Base-by-base conservation (phyloP, 345 rosid genomes). In the Anacardium occidentale region DNA sequence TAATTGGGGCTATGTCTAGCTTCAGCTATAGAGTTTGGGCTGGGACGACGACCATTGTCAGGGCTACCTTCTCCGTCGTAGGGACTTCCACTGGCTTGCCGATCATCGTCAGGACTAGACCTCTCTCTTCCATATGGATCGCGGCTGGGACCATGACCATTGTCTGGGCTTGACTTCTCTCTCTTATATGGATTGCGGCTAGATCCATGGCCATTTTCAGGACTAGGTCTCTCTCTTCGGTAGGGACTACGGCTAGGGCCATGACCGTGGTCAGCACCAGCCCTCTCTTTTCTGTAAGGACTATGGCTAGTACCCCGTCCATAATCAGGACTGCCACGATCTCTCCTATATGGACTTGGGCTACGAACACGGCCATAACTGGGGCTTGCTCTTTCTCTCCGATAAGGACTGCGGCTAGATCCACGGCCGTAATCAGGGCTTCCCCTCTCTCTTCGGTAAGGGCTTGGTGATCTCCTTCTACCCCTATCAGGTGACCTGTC, bases 371-470 rank as follows among this genome's bases (percentile, higher is more conserved):
- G 90, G n/a, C 93, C 94, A 81, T 91, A 91, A 69, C 88, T 89
- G 75, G 94, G 94, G 75, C 97, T 91, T 26, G 74, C 87, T 77
- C 96, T 86, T 53, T 85, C 93, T 70, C 82, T 88, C 26, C 75
- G 69, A 76, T 84, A 74, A 47, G 85, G 85, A 70, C 83, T 82
- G 12, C 85, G 95, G 78, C 90, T 89, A 64, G 85, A 78, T 53
- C 96, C 96, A 74, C 84, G 92, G 8, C 98, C 98, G 80, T 95
- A 90, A 74, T 95, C 98, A 64, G 98, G 99, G 80, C 96, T 95
- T 2, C 90, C 98, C 73, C 97, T 84, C 64, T 90, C 95, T 73
- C 91, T 92, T 22, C 85, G 84, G 69, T 86, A 89, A 3, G 98
- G 98, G 81, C 94, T 90, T 24, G 92, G 90, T 8, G 98, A 92